Base-by-base conservation (phyloP, 1,139 yeast genomes). In the Diutina mesorugosa region DNA sequence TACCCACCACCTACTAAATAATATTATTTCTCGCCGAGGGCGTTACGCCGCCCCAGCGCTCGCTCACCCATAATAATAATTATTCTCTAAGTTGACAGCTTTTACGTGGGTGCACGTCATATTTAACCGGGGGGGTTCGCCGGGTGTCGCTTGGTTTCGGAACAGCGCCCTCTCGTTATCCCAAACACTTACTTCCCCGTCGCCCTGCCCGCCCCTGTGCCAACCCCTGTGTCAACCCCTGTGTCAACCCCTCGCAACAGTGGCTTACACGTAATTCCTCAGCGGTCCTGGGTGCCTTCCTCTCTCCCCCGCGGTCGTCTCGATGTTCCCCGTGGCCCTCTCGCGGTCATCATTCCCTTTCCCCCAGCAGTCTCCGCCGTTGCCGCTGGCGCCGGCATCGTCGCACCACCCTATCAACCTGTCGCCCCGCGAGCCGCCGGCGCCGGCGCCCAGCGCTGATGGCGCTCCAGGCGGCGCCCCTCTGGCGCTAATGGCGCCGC, bases 311-410 rank as follows among this genome's bases (percentile, higher is more conserved):
- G 26, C 35, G 32, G n/a, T 29, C 5, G 12, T 9, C 18, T 47
- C 38, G 30, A 47, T 47, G 51, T 47, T 47, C 51, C 51, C 51
- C n/a, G 51, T 47, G 51, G 51, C 51, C 10, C 21, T 47, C 29
- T 30, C 51, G 38, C 51, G 51, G 16, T 21, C 51, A n/a, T 26
- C 21, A 5, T 30, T 47, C 35, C 51, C 51, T 7, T 30, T 6
- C 9, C 51, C 26, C 7, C 12, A 21, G n/a, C 9, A 4, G n/a
- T 14, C 10, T 46, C 18, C 8, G 14, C 51, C 51, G 12, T 35
- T 12, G 41, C 18, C 51, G 16, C 21, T 47, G 38, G 32, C 21
- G 6, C 32, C 51, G 32, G 14, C 5, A 47, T 47, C 38, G 16
- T 29, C n/a, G 51, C 32, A 38, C 35, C 32, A n/a, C 4, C 35